Evolutionary conservation across 2,329 filamentous ascomycete genomes (phyloP), one percentile per base, ranked within the genome.

Genomic region (Colletotrichum abscissum): DNA sequence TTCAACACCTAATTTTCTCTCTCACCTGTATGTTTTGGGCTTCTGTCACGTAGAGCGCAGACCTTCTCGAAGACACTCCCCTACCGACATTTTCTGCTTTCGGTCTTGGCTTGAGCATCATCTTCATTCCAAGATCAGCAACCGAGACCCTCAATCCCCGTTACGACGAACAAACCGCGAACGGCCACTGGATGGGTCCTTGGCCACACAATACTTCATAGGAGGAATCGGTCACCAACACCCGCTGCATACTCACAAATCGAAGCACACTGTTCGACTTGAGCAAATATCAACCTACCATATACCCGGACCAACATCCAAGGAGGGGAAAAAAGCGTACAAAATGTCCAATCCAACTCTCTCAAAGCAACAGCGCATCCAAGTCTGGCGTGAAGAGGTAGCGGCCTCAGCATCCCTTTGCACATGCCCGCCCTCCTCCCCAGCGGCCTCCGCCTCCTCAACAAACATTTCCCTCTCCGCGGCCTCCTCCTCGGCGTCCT

Each of bases 351-450:
- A 67, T 19, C 46, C 73, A 30, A 24, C 60, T 9, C 22, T 68
- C 49, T 49, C 59, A 28, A 67, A 71, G 46, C 70, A 69, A 63
- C 69, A 72, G 30, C 83, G 84, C 78, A 87, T 89, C 75, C 79
- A 86, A 72, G 82, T 86, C 72, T 90, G 88, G 88, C 85, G 85
- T 68, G 80, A 80, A 65, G 88, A 89, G 79, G 86, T 89, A 60
- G 81, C 81, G 46, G 78, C 80, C 26, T 80, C 82, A 60, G 78
- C 78, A 46, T 77, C 78, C 24, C 79, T 80, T 16, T 84, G 83
- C 76, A 77, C 75, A 63, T 82, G 80, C 67, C 78, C 80, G 5
- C 76, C 76, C 26, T 80, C 79, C 58, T 78, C 81, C 14, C 76
- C 79, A n/a, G 78, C 78, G 9, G 75, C 80, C 54, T 76, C 79